Percentiles rank a stretch among this genome's conserved stretches.
phyloP scores from a whole-genome alignment of 2,329 filamentous ascomycete species.

The Ascochyta pisi region DNA sequence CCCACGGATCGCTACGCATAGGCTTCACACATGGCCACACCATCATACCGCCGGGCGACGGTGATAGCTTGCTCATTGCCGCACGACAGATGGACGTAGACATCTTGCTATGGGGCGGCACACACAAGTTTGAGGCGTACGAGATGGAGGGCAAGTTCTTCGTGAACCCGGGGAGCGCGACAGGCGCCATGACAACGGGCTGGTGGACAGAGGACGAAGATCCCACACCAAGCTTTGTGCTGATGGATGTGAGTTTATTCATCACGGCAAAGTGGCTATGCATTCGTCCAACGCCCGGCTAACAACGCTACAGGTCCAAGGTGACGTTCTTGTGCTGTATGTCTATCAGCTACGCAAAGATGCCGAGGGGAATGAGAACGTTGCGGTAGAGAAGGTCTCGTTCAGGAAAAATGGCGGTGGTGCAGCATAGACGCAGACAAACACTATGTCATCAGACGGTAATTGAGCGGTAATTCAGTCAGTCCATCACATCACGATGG shows the following conservation, averaged over 20 bases:
- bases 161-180: conserved; percentile 72
- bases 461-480: not conserved
- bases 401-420: conserved; percentile 59
- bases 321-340: conserved; percentile 92
- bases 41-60: conserved; percentile 72
- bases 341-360: conserved; percentile 73
- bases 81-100: conserved; percentile 76
- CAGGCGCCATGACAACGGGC: conserved; percentile 68
- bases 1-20: conserved; percentile 71
- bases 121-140: conserved; percentile 73
- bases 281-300: conserved; percentile 18
- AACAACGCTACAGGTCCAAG: conserved; percentile 74
- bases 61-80: conserved; percentile 70
- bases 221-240: conserved; percentile 87
- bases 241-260: conserved; percentile 85
- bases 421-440: conserved; percentile 40
- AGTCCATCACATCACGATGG: conserved; percentile 1
- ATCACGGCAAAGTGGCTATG: not conserved
- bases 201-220: conserved; percentile 67
- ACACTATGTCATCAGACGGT: conserved; percentile 20
- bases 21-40: conserved; percentile 75
- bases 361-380: conserved; percentile 59
- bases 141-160: conserved; percentile 77
- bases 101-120: conserved; percentile 72
- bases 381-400: conserved; percentile 63